Conservation (phyloP, 2,329 filamentous ascomycete species). For the Calonectria pauciramosa region DNA sequence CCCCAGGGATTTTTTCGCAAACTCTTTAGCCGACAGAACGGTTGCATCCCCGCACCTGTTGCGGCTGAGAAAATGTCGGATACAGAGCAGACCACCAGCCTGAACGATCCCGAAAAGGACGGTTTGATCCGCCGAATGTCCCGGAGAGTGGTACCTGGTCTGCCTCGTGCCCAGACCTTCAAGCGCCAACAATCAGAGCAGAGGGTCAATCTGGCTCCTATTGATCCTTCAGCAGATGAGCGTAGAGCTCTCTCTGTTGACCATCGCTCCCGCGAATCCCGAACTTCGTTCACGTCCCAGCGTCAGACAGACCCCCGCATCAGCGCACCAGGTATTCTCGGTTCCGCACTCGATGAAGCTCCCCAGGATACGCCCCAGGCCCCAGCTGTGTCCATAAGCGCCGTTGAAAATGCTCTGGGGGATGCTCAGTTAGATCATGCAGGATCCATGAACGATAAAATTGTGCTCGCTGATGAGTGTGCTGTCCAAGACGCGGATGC, state of each 20-base stretch:
- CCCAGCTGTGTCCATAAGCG: conserved; percentile 30
- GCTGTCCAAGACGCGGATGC: conserved; percentile 55
- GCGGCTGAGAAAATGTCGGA: conserved; percentile 31
- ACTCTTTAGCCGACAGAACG: conserved; percentile 44
- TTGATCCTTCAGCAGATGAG: conserved; percentile 73
- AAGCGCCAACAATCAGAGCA: conserved; percentile 86
- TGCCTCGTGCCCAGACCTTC: conserved; percentile 84
- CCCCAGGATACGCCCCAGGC: conserved; percentile 30
- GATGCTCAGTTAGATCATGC: conserved; percentile 21
- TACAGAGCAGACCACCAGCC: conserved; percentile 50
- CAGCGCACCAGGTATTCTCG: conserved; percentile 63
- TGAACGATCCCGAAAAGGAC: conserved; percentile 48
- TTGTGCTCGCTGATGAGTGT: conserved; percentile 38
- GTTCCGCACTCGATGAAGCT: conserved; percentile 37
- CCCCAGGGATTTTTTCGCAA: conserved; percentile 47
- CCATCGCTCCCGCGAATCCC: conserved; percentile 58
- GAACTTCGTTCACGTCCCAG: conserved; percentile 39
- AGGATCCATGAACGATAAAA: conserved; percentile 37
- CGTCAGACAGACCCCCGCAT: conserved; percentile 54
- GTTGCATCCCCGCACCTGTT: conserved; percentile 24
- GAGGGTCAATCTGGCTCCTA: conserved; percentile 78
- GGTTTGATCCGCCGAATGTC: conserved; percentile 59
- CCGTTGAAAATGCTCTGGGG: conserved; percentile 28
- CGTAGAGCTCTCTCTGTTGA: conserved; percentile 80
- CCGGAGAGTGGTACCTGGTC: conserved; percentile 79